Percentiles rank a stretch among this genome's conserved stretches.
Conservation (phyloP, 805 yeast genomes). For the Candida coquimbonensis region DNA sequence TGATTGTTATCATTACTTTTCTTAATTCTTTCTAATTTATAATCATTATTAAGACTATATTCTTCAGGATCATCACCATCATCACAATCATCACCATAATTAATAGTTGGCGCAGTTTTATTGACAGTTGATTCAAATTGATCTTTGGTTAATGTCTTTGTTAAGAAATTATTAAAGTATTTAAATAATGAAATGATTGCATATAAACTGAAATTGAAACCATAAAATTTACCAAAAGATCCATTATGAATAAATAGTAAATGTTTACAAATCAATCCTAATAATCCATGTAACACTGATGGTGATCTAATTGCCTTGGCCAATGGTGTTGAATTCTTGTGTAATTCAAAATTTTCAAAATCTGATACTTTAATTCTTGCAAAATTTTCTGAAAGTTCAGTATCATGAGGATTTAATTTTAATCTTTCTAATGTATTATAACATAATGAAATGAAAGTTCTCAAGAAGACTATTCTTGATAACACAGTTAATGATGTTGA, state of each 20-base stretch:
- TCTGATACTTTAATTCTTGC: conserved; percentile 6
- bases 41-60: no score
- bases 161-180: conserved; percentile 8
- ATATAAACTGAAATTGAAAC: conserved; percentile 8
- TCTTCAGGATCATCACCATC: no score
- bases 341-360: conserved; percentile 13
- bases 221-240: conserved; percentile 12
- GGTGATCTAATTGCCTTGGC: conserved; percentile 9
- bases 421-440: conserved; percentile 3
- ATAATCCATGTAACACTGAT: conserved; percentile 10
- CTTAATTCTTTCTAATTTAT: no score
- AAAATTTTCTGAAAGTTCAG: background rate
- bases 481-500: conserved; percentile 6
- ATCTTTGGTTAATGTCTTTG: conserved; percentile 6
- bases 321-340: background rate
- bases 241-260: conserved; percentile 8
- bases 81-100: background rate
- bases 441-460: conserved; percentile 11
- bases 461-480: conserved; percentile 11
- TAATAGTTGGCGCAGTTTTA: background rate
- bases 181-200: conserved; percentile 11
- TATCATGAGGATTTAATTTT: background rate
- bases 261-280: conserved; percentile 9
- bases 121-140: conserved; percentile 3
- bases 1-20: no score